Conservation (phyloP, 2,329 filamentous ascomycete species). For the Aureobasidium sp. region DNA sequence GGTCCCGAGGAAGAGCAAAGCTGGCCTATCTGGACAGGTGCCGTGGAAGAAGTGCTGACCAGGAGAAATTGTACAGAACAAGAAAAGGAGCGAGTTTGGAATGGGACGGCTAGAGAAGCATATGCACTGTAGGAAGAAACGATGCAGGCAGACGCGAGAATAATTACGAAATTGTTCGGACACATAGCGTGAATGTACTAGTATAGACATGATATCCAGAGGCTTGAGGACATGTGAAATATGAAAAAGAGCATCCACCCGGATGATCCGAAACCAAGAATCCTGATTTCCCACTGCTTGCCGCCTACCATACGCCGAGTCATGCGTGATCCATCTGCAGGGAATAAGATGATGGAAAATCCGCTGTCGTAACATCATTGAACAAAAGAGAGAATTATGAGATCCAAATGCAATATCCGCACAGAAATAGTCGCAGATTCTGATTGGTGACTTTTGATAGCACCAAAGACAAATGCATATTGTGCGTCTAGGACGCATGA, state of each 20-base stretch:
- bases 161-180: neutral
- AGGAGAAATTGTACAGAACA: slow-evolving; percentile 45
- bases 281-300: neutral
- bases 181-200: neutral
- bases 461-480: neutral
- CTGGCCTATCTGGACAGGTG: slow-evolving; percentile 66
- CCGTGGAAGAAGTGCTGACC: slow-evolving; percentile 59
- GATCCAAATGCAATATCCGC: neutral
- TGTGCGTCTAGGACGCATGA: neutral
- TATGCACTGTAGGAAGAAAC: neutral
- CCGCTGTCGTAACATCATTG: slow-evolving; percentile 11
- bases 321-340: neutral
- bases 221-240: neutral
- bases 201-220: neutral
- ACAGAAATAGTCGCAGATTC: neutral
- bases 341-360: neutral
- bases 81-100: slow-evolving; percentile 62
- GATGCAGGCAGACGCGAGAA: neutral
- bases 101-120: slow-evolving; percentile 29
- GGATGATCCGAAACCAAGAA: neutral
- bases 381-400: neutral
- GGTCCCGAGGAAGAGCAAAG: slow-evolving; percentile 48
- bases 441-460: neutral
- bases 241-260: neutral
- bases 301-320: neutral